Evolutionary conservation across 2,329 filamentous ascomycete species (phyloP), one percentile per base, ranked within the genome.

Genomic region (Fonsecaea pugnacius): DNA sequence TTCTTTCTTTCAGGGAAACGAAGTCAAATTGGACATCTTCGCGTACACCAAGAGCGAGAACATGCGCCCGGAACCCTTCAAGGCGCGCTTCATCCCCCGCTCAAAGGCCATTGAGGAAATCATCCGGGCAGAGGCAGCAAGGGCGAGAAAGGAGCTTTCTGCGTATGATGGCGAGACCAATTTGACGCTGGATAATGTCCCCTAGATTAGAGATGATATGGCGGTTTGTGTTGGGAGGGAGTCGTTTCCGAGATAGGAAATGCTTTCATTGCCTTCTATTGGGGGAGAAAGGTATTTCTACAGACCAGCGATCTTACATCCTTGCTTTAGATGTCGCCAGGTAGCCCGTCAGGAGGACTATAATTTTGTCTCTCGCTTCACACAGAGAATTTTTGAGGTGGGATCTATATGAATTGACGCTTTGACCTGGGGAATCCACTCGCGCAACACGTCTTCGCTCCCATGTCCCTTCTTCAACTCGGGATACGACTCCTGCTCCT

Each of bases 21-120:
- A 67, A 21, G 52, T 67, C 36, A 64, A 67, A 50, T 54, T 67
- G 10, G 61, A 67, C 40, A 61, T 67, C 54, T 55, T 61, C 24
- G 65, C 60, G 3, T 67, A 64, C 33, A 63, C 65, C 27, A 61
- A 63, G 51, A 64, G 65, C 27, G 65, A 67, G 58, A 67, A 65
- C 27, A 67, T 64, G 53, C 51, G 65, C 9, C 61, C 65, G 2
- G 58, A 63, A 21, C 65, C 61, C 16, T 67, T 67, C 62, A 64
- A 61, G 51, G 65, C 65, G 7, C 43, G 65, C 9, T 67, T 67
- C 50, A 58, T 62, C 30, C 63, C 66, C 16, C 52, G 66, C 4
- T 46, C 56, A 5, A 55, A 61, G 27, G 62, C 16, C 8, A 62
- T 66, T 56, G 57, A 54, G 32, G 14, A 60, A 14, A 65, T 68